Evolutionary conservation across 257 asterid genomes (phyloP).

Genomic region (Cinchona pubescens): DNA sequence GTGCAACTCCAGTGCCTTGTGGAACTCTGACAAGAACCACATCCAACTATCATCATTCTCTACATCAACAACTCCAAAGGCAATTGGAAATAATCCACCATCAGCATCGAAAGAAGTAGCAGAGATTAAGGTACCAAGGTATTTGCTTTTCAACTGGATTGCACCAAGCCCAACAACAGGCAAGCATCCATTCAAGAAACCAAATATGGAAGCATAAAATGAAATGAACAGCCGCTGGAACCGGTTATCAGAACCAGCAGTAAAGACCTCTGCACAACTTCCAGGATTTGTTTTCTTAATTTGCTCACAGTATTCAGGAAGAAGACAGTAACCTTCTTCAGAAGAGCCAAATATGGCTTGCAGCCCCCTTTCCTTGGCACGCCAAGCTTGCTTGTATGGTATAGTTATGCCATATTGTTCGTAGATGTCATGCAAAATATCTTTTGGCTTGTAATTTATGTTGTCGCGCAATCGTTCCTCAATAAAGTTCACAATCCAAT

Average conservation of each 20-base stretch:
- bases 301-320: slow-evolving; percentile 67
- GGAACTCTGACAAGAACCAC: slow-evolving; percentile 72
- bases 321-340: slow-evolving; percentile 72
- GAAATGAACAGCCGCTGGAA: slow-evolving; percentile 66
- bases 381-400: slow-evolving; percentile 87
- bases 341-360: slow-evolving; percentile 79
- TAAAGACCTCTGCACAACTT: slow-evolving; percentile 64
- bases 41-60: slow-evolving; percentile 75
- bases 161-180: slow-evolving; percentile 67
- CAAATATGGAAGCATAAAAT: slow-evolving; percentile 56
- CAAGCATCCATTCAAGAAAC: slow-evolving; percentile 63
- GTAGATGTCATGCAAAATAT: slow-evolving; percentile 61
- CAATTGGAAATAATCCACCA: slow-evolving; percentile 69
- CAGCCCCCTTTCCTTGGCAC: slow-evolving; percentile 85
- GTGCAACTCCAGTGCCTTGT: slow-evolving; percentile 52
- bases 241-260: slow-evolving; percentile 56
- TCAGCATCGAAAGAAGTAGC: slow-evolving; percentile 76
- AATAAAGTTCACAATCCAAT: slow-evolving; percentile 78
- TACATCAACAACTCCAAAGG: slow-evolving; percentile 63
- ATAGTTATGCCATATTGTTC: slow-evolving; percentile 68
- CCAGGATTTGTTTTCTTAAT: slow-evolving; percentile 54
- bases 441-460: slow-evolving; percentile 75
- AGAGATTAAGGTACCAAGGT: slow-evolving; percentile 61
- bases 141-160: slow-evolving; percentile 62
- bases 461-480: slow-evolving; percentile 63